Evolutionary conservation across 495 filamentous ascomycete genomes (phyloP).

Genomic region (Hyaloscypha variabilis): DNA sequence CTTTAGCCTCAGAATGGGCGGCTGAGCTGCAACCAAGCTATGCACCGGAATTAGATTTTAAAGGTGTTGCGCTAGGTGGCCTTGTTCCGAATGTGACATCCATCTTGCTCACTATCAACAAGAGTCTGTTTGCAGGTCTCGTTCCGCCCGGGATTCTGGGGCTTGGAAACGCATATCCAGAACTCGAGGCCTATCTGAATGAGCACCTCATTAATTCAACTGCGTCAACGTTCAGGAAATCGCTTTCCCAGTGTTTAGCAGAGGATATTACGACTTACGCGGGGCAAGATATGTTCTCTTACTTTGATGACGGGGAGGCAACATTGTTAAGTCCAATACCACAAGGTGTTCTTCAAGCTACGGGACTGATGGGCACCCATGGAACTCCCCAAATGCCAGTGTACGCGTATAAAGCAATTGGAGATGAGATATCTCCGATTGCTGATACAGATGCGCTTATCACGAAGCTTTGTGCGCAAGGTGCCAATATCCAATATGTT

Average conservation of each 20-base stretch:
- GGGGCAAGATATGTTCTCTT: conserved; percentile 41
- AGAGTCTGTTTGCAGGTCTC: conserved; percentile 9
- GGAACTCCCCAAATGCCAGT: conserved; percentile 47
- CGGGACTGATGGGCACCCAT: conserved; percentile 43
- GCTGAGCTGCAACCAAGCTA: conserved; percentile 53
- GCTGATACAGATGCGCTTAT: conserved; percentile 46
- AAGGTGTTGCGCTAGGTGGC: conserved; percentile 53
- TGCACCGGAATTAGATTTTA: conserved; percentile 54
- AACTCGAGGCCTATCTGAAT: not conserved
- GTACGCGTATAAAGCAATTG: conserved; percentile 52
- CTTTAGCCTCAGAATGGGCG: conserved; percentile 54
- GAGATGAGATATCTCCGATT: conserved; percentile 46
- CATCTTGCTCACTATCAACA: not conserved
- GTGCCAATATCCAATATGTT: conserved; percentile 41
- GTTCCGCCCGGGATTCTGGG: not conserved
- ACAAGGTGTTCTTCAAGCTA: conserved; percentile 30
- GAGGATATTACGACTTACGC: conserved; percentile 20
- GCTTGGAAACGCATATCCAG: not conserved
- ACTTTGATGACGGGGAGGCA: conserved; percentile 39
- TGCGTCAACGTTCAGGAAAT: not conserved
- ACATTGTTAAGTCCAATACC: conserved; percentile 30
- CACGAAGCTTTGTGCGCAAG: conserved; percentile 38
- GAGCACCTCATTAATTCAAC: not conserved
- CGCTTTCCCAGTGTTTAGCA: not conserved
- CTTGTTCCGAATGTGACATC: conserved; percentile 35